Conservation (phyloP, 2,329 filamentous ascomycete genomes). For the Stachybotrys chlorohalonatus region DNA sequence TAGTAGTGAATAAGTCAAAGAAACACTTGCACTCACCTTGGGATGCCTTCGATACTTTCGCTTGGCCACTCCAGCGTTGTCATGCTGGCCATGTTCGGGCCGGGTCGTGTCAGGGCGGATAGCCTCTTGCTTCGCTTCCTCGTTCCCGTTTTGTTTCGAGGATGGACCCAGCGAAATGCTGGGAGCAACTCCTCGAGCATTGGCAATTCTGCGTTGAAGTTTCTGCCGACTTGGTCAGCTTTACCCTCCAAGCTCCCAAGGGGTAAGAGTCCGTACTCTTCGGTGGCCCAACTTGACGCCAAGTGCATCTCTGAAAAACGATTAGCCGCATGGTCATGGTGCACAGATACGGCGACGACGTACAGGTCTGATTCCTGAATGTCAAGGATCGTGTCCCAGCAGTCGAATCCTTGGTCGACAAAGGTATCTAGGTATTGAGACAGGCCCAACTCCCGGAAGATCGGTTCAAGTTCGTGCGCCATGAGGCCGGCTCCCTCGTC, state of each 20-base stretch:
- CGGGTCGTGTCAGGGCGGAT: constrained; percentile 37
- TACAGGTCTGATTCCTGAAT: constrained; percentile 79
- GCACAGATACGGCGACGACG: constrained; percentile 18
- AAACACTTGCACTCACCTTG: constrained; percentile 42
- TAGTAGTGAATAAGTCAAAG: not conserved
- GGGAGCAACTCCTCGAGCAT: constrained; percentile 55
- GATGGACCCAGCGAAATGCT: constrained; percentile 41
- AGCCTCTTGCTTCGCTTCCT: constrained; percentile 45
- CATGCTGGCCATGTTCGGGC: constrained; percentile 36
- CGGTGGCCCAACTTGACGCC: constrained; percentile 74
- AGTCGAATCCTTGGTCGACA: constrained; percentile 72
- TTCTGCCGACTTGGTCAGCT: constrained; percentile 42
- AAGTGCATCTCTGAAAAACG: constrained; percentile 50
- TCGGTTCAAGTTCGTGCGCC: constrained; percentile 51
- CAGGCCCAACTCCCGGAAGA: constrained; percentile 69
- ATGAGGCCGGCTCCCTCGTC: constrained; percentile 17
- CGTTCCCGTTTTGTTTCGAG: constrained; percentile 35
- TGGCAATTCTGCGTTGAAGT: constrained; percentile 75
- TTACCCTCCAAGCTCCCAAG: constrained; percentile 5
- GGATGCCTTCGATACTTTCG: constrained; percentile 72
- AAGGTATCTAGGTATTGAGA: constrained; percentile 67
- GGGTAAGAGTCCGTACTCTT: constrained; percentile 44
- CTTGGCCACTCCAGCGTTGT: constrained; percentile 40
- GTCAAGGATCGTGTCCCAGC: constrained; percentile 75
- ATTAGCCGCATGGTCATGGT: not conserved